Percentiles rank a stretch among this genome's conserved stretches.
Evolutionary conservation across 2,329 filamentous ascomycete genomes (phyloP).

Genomic region (Aspergillus phoenicis): DNA sequence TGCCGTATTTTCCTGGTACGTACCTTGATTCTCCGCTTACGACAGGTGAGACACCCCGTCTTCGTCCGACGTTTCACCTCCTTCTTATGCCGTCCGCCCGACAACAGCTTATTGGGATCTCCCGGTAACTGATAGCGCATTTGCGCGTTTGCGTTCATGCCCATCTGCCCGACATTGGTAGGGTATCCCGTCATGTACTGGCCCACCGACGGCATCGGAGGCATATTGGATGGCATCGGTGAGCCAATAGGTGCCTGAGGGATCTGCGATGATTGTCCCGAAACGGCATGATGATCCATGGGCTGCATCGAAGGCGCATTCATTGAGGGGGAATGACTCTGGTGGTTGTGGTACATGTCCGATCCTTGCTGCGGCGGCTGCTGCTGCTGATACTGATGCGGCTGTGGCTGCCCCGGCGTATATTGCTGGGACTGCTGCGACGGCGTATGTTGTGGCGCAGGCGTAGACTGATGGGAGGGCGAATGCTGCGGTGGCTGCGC

Average conservation of each 20-base stretch:
- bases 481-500: slow-evolving; percentile 19
- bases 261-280: slow-evolving; percentile 36
- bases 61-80: slow-evolving; percentile 77
- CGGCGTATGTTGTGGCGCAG: slow-evolving; percentile 38
- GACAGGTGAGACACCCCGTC: slow-evolving; percentile 68
- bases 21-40: slow-evolving; percentile 74
- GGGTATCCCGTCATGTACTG: slow-evolving; percentile 56
- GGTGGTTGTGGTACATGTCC: slow-evolving; percentile 38
- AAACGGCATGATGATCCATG: slow-evolving; percentile 25
- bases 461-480: slow-evolving; percentile 27
- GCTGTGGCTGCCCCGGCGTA: slow-evolving; percentile 28
- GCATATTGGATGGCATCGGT: slow-evolving; percentile 57
- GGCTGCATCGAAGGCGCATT: slow-evolving; percentile 23
- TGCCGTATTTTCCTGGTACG: slow-evolving; percentile 30
- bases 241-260: slow-evolving; percentile 53
- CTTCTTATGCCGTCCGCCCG: slow-evolving; percentile 65
- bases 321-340: slow-evolving; percentile 22
- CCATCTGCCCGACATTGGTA: slow-evolving; percentile 34
- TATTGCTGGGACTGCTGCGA: slow-evolving; percentile 39
- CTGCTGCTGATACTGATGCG: slow-evolving; percentile 31
- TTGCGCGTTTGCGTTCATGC: slow-evolving; percentile 46
- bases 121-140: slow-evolving; percentile 57
- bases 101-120: slow-evolving; percentile 58
- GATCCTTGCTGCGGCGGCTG: slow-evolving; percentile 34
- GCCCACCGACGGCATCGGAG: slow-evolving; percentile 56